Evolutionary conservation across 2,329 filamentous ascomycete species (phyloP).

Genomic region (Davidsoniella eucalypti): DNA sequence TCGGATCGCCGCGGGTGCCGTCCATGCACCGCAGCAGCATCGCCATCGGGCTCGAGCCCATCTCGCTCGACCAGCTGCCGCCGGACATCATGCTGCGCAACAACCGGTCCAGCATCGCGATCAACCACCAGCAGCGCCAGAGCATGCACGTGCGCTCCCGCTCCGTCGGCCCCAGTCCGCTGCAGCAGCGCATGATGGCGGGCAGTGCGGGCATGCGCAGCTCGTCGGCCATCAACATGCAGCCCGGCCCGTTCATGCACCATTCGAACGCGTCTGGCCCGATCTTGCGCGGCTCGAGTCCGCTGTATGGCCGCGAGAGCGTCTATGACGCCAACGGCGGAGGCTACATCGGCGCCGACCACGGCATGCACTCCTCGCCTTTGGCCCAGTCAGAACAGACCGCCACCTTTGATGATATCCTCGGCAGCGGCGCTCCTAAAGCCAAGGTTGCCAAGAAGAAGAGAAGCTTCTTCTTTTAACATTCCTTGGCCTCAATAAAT

Average conservation of each 20-base stretch:
- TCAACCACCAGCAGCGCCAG: constrained; percentile 1
- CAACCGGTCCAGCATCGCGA: constrained; percentile 7
- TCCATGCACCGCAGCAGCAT: constrained; percentile 24
- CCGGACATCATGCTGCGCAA: constrained; percentile 4
- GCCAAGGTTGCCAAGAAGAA: constrained; percentile 24
- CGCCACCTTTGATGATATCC: constrained; percentile 33
- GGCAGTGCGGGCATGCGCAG: constrained; percentile 13
- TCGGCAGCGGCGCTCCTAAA: constrained; percentile 20
- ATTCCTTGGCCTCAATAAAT: no score
- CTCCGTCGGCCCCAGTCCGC: constrained; percentile 8
- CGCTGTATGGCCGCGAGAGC: constrained; percentile 17
- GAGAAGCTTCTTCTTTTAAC: constrained; percentile 23
- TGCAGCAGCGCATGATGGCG: constrained; percentile 3
- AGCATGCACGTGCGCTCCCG: constrained; percentile 8
- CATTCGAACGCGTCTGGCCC: constrained; percentile 8
- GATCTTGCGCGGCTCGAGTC: constrained; percentile 15
- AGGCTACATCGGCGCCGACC: constrained; percentile 9
- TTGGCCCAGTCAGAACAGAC: constrained; percentile 17
- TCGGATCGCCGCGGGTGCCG: constrained; percentile 8
- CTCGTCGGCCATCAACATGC: not conserved
- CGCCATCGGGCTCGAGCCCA: constrained; percentile 27
- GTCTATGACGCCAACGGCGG: constrained; percentile 18
- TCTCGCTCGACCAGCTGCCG: constrained; percentile 15
- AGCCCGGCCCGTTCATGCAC: constrained; percentile 1
- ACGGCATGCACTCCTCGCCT: constrained; percentile 13